Percentiles rank a stretch among this genome's conserved stretches.
These are phyloP conservation scores for Thelonectria blattea DNA, from an alignment of 2,329 filamentous ascomycete species.

Conservation along the genomic window DNA sequence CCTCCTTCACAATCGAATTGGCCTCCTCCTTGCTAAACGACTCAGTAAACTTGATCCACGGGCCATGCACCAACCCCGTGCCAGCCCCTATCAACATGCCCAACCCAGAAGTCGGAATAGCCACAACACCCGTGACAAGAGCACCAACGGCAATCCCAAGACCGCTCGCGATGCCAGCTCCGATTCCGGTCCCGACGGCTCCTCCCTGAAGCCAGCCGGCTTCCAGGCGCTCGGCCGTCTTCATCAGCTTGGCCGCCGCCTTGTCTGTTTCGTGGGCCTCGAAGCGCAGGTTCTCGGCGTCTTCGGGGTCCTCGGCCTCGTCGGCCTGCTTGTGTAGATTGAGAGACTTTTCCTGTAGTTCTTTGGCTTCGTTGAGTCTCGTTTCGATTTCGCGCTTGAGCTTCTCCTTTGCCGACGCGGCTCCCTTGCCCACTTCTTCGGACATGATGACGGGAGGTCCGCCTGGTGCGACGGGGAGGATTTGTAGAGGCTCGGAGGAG, in stretches of 20 bases:
- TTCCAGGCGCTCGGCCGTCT: conserved; percentile 27
- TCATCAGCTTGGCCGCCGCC: conserved; percentile 33
- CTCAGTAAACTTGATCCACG: conserved; percentile 33
- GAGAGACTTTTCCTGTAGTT: conserved; percentile 20
- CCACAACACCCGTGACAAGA: conserved; percentile 28
- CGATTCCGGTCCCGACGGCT: conserved; percentile 30
- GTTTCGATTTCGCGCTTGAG: conserved; percentile 25
- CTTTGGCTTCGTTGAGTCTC: conserved; percentile 28
- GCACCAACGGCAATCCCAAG: conserved; percentile 27
- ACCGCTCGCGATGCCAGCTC: conserved; percentile 31
- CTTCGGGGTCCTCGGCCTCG: conserved; percentile 12
- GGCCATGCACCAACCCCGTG: conserved; percentile 28
- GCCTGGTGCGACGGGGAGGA: too few relatives aligned
- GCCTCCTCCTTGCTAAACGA: conserved; percentile 29
- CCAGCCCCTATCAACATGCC: conserved; percentile 31
- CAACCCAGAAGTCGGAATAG: conserved; percentile 28
- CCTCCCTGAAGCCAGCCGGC: conserved; percentile 34
- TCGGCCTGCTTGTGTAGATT: conserved; percentile 30
- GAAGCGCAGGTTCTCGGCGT: conserved; percentile 21
- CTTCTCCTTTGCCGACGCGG: conserved; percentile 21
- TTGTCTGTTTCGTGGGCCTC: conserved; percentile 29
- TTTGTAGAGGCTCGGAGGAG: too few relatives aligned
- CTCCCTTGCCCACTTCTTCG: conserved; percentile 1
- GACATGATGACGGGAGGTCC: conserved; percentile 14
- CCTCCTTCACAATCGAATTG: conserved; percentile 26